These are phyloP conservation scores for Aegilops longissima DNA, from an alignment of 176 grass and related monocot species.

Conservation along the genomic window DNA sequence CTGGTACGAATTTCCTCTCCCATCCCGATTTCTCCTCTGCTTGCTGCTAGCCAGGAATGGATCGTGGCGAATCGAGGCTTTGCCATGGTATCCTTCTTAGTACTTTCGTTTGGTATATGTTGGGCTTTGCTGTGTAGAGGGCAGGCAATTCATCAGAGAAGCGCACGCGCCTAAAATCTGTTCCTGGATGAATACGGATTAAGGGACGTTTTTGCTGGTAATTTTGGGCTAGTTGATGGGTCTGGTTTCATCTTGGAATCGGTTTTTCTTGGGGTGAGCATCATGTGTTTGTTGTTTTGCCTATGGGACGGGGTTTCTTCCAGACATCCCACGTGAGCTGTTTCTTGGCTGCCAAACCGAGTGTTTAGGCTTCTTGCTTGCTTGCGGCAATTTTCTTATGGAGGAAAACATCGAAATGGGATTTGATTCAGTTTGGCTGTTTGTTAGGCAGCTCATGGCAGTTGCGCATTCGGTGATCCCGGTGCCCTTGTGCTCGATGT, in stretches of 20 bases:
- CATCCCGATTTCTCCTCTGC: background rate
- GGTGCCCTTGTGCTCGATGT: background rate
- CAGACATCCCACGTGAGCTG: background rate
- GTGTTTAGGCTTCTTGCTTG: background rate
- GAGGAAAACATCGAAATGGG: background rate
- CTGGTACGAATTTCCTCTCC: background rate
- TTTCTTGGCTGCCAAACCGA: background rate
- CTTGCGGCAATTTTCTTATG: background rate
- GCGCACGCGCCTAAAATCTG: background rate
- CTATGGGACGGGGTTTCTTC: background rate
- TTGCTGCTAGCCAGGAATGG: background rate
- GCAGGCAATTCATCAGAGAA: background rate
- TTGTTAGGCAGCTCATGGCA: background rate
- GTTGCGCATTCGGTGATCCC: no score
- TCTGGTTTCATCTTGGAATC: no score
- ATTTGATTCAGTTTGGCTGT: background rate
- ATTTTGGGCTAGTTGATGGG: background rate
- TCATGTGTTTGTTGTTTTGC: constrained; percentile 7
- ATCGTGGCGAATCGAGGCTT: background rate
- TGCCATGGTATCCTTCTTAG: background rate
- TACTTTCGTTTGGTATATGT: background rate
- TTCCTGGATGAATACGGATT: background rate
- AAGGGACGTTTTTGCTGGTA: background rate
- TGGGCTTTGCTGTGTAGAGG: background rate
- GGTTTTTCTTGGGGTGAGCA: background rate